phyloP scores from a whole-genome alignment of 192 early-diverging fungal species.

The Diversispora epigaea region DNA sequence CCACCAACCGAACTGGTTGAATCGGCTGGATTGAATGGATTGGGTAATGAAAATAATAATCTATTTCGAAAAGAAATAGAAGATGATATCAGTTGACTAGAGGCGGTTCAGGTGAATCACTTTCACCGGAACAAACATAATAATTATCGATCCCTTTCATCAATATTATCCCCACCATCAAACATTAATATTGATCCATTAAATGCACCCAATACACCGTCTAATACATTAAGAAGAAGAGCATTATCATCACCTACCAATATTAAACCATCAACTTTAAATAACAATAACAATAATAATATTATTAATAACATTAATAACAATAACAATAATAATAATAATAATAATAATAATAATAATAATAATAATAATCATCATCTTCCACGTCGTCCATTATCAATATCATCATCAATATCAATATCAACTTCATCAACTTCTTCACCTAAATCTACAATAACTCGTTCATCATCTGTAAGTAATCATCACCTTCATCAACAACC shows the following conservation, averaged over 20 bases:
- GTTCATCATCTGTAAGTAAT: neutral
- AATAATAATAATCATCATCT: too few species aligned
- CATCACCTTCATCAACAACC: neutral
- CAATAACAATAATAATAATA: too few species aligned
- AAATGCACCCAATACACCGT: too few species aligned
- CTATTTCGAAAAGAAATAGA: neutral
- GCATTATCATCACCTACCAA: neutral
- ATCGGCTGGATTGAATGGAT: neutral
- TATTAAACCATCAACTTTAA: neutral
- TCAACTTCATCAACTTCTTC: neutral
- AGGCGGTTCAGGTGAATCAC: constrained; percentile 15
- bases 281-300: neutral
- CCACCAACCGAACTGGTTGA: neutral
- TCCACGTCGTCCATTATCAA: neutral
- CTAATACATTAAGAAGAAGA: neutral
- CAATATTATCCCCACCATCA: neutral
- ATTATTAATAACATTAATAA: too few species aligned
- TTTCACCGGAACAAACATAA: neutral
- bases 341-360: too few species aligned
- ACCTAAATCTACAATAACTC: too few species aligned
- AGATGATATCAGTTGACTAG: constrained; percentile 27
- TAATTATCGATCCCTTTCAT: neutral
- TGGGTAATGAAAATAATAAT: neutral
- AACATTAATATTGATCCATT: neutral
- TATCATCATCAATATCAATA: neutral